Evolutionary conservation across 129 eudicot genomes (phyloP), one percentile per base, ranked within the genome.

Genomic region (Deinandra increscens): DNA sequence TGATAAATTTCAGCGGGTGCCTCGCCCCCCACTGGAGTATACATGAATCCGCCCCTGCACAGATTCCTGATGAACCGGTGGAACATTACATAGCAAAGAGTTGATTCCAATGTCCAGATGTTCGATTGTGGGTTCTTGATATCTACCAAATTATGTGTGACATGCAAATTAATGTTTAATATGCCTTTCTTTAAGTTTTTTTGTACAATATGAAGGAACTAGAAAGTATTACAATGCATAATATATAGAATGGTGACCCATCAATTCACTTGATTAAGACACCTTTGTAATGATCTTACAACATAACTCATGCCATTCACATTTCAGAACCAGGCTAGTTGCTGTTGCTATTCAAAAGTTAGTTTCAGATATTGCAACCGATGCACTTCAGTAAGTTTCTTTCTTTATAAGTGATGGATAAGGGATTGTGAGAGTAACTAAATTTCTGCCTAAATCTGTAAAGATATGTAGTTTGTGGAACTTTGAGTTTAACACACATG

Each of bases 271-370:
- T 26, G 31, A 26, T 26, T 26, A 26, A 3, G 31, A 26, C 31
- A 14, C 1, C 9, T 15, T 5, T 55, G 5, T 15, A 9, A 15
- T 15, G 48, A 43, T 65, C 37, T 65, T 36, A 64, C 4, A 8
- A 29, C 42, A 41, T 45, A 15, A 60, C 4, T 59, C 9, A 22
- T 59, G 22, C 51, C 23, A 68, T 26, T 46, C 29, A 13, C 38
- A 45, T 75, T 59, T 62, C 83, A 89, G 96, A 78, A 85, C 85
- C 46, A 84, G 97, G 82, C 86, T 91, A 69, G 96, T 91, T n/a
- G 96, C 97, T 26, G 96, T 91, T 73, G 96, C 97, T 23, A 81
- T 96, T 8, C 97, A 91, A 83, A 91, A 91, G 76, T 91, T 91
- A 29, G 80, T 91, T 12, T 80, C 96, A 5, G 97, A 91, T 60